phyloP scores from a whole-genome alignment of 2,329 filamentous ascomycete genomes.

The Aspergillus sp. region DNA sequence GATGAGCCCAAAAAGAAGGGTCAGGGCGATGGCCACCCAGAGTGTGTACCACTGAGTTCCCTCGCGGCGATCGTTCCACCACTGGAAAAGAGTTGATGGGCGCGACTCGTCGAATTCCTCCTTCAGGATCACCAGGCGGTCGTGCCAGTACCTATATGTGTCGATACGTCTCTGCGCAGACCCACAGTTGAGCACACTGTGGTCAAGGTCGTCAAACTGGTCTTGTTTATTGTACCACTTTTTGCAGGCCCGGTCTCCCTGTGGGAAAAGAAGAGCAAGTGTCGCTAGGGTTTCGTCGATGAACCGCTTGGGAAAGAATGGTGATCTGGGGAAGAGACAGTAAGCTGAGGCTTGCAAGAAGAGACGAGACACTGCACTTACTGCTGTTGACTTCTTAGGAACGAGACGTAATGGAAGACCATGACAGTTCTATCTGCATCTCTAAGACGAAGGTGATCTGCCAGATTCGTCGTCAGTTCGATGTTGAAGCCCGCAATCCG shows the following conservation, averaged over 20 bases:
- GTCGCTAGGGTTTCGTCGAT: constrained; percentile 1
- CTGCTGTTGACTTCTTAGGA: constrained; percentile 30
- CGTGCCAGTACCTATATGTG: constrained; percentile 43
- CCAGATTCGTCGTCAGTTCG: constrained; percentile 41
- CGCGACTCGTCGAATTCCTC: constrained; percentile 42
- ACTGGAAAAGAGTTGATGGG: constrained; percentile 30
- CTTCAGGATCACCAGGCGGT: constrained; percentile 46
- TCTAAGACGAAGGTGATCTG: constrained; percentile 42
- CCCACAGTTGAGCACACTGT: background rate
- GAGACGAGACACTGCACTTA: background rate
- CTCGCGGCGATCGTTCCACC: constrained; percentile 46
- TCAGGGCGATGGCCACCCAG: constrained; percentile 45
- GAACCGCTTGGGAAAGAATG: background rate
- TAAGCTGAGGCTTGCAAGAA: background rate
- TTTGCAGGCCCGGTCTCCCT: background rate
- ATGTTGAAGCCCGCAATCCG: constrained; percentile 39
- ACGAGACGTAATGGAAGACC: constrained; percentile 44
- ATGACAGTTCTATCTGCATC: constrained; percentile 40
- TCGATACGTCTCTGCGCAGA: constrained; percentile 19
- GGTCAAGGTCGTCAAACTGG: background rate
- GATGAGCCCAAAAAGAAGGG: constrained; percentile 42
- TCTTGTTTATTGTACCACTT: background rate
- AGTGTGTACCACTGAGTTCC: constrained; percentile 47
- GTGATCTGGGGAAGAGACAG: background rate
- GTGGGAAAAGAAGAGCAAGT: background rate